Evolutionary conservation across 306 rosid species (phyloP), one percentile per base, ranked within the genome.

Genomic region (Medicago lupulina): DNA sequence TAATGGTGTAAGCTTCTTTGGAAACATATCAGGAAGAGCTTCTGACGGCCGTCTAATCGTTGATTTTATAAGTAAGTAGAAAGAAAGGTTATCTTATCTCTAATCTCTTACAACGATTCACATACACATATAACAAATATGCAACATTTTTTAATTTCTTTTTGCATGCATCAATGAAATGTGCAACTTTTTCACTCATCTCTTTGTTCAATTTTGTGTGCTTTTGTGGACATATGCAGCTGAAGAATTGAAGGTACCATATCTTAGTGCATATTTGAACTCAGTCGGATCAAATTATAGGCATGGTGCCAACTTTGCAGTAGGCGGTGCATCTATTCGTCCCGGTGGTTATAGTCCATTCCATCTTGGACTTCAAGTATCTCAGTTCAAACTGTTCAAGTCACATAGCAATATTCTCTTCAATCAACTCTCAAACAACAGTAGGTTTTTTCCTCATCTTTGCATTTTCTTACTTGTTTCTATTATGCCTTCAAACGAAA

Each of bases 221-320:
- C 4, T 4, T 34, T 7, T 5, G 8, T 50, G 76, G 47, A 44
- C 4, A 44, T 23, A 47, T 77, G 89, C 88, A 94, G 98, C 95
- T 79, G 95, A 95, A 86, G 88, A 88, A 73, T 69, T 95, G 90
- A 81, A 92, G 83, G 17, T 92, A 13, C 98, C 96, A 53, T 89
- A 84, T 59, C 75, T 95, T 11, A 89, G 89, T 89, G 87, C 98
- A 19, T 95, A 95, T 71, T 78, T 90, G 86, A 87, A 92, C 78
- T 92, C 97, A 58, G 65, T 95, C 36, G 97, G 97, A 65, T 87
- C 97, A 8, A 83, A 83, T 80, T 95, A 86, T 70, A 72, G 96
- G 68, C 83, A 90, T 72, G 97, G 98, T 71, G 96, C 96, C 5
- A 95, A 92, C 81, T 95, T 95, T 47, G 97, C 97, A 23, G 82